Base-by-base conservation (phyloP, 192 early-diverging fungal genomes). In the Fimicolochytrium jonesii region DNA sequence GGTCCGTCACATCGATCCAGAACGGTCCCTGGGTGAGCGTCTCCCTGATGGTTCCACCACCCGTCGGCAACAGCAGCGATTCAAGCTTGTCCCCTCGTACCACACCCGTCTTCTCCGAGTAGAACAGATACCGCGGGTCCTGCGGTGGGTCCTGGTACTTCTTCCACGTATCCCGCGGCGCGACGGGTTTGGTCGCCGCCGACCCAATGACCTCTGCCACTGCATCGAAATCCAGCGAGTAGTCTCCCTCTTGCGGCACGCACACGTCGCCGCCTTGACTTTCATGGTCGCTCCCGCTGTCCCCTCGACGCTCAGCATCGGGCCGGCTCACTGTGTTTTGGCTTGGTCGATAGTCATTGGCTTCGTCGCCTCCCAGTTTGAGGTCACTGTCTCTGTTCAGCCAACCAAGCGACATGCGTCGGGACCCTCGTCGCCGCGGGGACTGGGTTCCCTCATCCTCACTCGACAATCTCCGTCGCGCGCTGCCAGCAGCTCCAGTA, bases 1-100 rank as follows among this genome's bases (percentile, higher is more conserved):
- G 76, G 30, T 59, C 56, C n/a, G 66, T 77, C 33, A 78, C 68
- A 56, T 82, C 75, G 15, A 82, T 63, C 80, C 80, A 82, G 58
- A 82, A 82, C 15, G 78, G 72, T 3, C 68, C 74, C 9, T 34
- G 1, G 10, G 51, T 33, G 0, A 75, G 55, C 4, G 75, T 35
- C 26, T 73, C 69, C 15, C 9, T 20, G n/a, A 69, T 59, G 0
- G 61, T 42, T 9, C 26, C 23, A 30, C 36, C 49, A 28, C 32
- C 47, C 4, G n/a, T 13, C 7, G 63, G 28, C 23, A 79, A 55
- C 6, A 61, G 57, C 4, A 79, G 51, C 1, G 59, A 46, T 36
- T 73, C 68, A 28, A 75, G 66, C 15, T 33, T 29, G 9, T 66
- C 50, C 33, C 34, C 61, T 6, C 53, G 54, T 4, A 75, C 20